Conservation (phyloP, 768 basidiomycete species). For the Russula olivacea region DNA sequence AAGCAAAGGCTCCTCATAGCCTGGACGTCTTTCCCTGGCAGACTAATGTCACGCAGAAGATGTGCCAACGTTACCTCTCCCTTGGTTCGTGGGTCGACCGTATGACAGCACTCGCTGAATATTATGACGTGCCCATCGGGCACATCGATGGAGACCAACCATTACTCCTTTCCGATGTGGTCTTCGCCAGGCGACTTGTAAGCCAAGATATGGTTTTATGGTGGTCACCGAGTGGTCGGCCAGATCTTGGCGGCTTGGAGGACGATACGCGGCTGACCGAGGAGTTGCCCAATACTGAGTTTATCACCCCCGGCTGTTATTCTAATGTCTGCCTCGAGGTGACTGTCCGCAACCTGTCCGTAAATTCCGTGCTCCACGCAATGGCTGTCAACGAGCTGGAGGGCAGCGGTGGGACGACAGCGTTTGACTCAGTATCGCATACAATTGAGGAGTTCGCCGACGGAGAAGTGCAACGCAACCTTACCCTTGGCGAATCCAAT, state of each 20-base stretch:
- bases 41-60: constrained; percentile 68
- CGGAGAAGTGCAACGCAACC: constrained; percentile 55
- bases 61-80: constrained; percentile 77
- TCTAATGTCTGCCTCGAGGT: constrained; percentile 90
- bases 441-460: constrained; percentile 86
- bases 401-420: constrained; percentile 87
- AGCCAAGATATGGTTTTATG: constrained; percentile 90
- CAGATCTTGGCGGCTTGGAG: constrained; percentile 92
- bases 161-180: constrained; percentile 81
- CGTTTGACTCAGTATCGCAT: constrained; percentile 88
- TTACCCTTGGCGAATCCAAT: constrained; percentile 84
- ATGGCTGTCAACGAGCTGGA: constrained; percentile 95
- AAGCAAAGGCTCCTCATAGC: constrained; percentile 64
- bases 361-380: constrained; percentile 91
- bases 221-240: constrained; percentile 89
- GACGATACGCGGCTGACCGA: constrained; percentile 73
- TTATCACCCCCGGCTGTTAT: constrained; percentile 79
- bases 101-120: constrained; percentile 72
- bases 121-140: constrained; percentile 89
- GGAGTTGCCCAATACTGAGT: constrained; percentile 80
- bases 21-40: constrained; percentile 90
- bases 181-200: constrained; percentile 79
- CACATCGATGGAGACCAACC: constrained; percentile 90
- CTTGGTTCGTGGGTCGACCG: constrained; percentile 77
- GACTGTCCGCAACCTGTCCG: constrained; percentile 84